These are phyloP conservation scores for Lodderomyces jiufengensis DNA, from an alignment of 1,139 yeast species.

Conservation along the genomic window DNA sequence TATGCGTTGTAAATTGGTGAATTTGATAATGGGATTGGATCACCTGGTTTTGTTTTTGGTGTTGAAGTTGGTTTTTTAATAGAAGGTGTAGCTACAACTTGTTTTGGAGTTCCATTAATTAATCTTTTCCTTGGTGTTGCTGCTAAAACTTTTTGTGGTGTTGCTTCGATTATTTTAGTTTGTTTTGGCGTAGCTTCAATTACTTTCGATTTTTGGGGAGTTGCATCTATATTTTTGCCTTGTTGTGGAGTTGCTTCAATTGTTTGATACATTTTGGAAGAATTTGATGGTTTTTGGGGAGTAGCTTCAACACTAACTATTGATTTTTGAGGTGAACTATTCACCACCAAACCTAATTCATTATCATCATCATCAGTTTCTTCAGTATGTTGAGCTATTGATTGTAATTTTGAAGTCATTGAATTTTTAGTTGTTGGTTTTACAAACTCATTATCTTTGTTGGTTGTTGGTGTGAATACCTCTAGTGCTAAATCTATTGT, in stretches of 20 bases:
- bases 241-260: not conserved
- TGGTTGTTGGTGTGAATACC: slow-evolving; percentile 3
- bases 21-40: slow-evolving; percentile 27
- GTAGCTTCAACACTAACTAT: not conserved
- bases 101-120: slow-evolving; percentile 7
- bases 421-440: slow-evolving; percentile 1
- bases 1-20: slow-evolving; percentile 31
- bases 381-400: slow-evolving; percentile 8
- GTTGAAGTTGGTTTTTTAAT: not conserved
- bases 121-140: slow-evolving; percentile 1
- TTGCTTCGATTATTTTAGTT: not conserved
- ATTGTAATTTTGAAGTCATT: slow-evolving; percentile 1
- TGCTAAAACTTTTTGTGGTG: not conserved
- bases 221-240: no score
- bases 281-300: no score
- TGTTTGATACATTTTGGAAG: no score
- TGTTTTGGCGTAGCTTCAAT: no score
- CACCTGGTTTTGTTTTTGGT: slow-evolving; percentile 30
- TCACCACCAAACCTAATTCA: no score
- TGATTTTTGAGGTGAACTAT: not conserved
- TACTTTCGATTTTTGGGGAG: not conserved
- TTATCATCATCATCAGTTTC: not conserved
- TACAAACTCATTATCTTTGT: not conserved
- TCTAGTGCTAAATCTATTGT: not conserved
- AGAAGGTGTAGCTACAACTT: slow-evolving; percentile 19